Conservation (phyloP, 1,284 basidiomycete genomes). For the Prillingera fragicola region DNA sequence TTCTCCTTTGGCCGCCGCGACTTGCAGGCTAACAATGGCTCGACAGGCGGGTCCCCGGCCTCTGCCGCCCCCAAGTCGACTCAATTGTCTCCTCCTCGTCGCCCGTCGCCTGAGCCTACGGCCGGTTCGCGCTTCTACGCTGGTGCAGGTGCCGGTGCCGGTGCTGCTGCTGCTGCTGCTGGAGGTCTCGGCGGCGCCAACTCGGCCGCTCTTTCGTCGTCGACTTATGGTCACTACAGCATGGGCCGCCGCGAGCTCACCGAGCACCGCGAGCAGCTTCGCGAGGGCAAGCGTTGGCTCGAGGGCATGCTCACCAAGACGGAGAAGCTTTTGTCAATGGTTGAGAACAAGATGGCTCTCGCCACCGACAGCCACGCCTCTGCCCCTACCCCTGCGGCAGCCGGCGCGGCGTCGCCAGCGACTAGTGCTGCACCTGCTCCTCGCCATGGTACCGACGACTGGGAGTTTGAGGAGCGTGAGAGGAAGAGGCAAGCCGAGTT, state of each 20-base stretch:
- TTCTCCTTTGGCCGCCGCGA: constrained; percentile 31
- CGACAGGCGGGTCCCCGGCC: background rate
- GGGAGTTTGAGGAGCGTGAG: constrained; percentile 44
- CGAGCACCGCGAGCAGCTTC: constrained; percentile 47
- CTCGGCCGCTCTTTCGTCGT: constrained; percentile 3
- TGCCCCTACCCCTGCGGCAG: background rate
- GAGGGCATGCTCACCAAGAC: constrained; percentile 44
- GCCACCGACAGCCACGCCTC: constrained; percentile 15
- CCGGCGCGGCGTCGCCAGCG: background rate
- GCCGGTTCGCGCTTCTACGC: constrained; percentile 15
- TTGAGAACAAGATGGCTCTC: constrained; percentile 42
- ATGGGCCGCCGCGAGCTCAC: constrained; percentile 40
- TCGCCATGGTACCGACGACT: constrained; percentile 25
- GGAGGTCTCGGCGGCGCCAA: background rate
- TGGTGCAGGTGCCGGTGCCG: constrained; percentile 1
- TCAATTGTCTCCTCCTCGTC: constrained; percentile 23
- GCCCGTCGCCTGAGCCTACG: constrained; percentile 29
- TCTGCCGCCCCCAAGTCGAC: constrained; percentile 15
- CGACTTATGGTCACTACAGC: constrained; percentile 28
- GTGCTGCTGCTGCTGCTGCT: constrained; percentile 1
- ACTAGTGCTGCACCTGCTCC: constrained; percentile 2
- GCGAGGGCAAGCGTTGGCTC: constrained; percentile 47
- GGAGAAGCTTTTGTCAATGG: constrained; percentile 42
- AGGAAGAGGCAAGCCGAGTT: constrained; percentile 36
- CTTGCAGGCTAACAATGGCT: constrained; percentile 8